Evolutionary conservation across 768 basidiomycete species (phyloP), one percentile per base, ranked within the genome.

Genomic region (Boletus patriciae): DNA sequence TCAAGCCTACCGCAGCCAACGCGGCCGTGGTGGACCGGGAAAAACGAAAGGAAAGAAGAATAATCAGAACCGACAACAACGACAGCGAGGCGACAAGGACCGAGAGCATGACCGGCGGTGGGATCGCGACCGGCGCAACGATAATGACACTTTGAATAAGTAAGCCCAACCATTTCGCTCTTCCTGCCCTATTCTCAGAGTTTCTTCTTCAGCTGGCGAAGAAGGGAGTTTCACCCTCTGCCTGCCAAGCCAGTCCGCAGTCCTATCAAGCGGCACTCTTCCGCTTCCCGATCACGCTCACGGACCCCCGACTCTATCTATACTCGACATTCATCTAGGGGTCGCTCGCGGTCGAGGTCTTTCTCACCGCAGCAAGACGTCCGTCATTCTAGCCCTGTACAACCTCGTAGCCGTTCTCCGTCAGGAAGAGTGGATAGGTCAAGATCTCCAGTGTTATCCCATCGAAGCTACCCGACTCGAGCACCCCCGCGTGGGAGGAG

Each of bases 101-200:
- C 60, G 63, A 36, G 66, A 66, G 38, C 46, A 62, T 46, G 70
- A 72, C 45, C 56, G 61, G 9, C 62, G 62, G 12, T 69, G 70
- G 64, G 73, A 74, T 54, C 76, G 75, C 25, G 76, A 75, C 60
- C 79, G 79, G 61, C 74, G 77, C 51, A 73, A 71, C 25, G 86
- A 90, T 43, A 87, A 90, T 52, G 78, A 80, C n/a, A 81, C 79
- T 63, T 70, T 85, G 50, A 92, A 91, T 72, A 92, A 91, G 90
- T 92, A 71, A 46, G 85, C 72, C 13, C 38, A 46, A 21, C 50
- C 36, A 56, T 55, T 47, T 53, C 52, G 33, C 54, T 45, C 38
- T 38, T 40, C 50, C 60, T 42, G 49, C 51, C 34, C 46, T 48
- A 18, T 60, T 34, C 53, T 61, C 37, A 63, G 12, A 11, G 8